phyloP scores from a whole-genome alignment of 768 basidiomycete species.

The Naganishia antarctica region DNA sequence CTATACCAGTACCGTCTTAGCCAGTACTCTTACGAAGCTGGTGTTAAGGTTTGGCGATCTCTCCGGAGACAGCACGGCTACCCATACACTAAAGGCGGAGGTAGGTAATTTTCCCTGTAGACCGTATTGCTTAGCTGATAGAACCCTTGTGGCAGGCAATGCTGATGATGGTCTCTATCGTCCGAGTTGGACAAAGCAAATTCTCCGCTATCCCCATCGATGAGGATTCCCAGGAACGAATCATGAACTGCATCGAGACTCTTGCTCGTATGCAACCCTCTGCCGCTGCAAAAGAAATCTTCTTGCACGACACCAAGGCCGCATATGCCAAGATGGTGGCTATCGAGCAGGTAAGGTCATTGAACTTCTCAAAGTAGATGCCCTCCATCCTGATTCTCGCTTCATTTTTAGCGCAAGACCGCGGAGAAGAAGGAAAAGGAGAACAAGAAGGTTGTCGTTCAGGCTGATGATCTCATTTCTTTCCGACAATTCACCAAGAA shows the following conservation, averaged over 20 bases:
- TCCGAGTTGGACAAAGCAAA: slow-evolving; percentile 95
- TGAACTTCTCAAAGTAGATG: no score
- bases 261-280: slow-evolving; percentile 68
- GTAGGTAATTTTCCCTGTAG: slow-evolving; percentile 50
- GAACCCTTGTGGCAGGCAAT: slow-evolving; percentile 60
- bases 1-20: slow-evolving; percentile 89
- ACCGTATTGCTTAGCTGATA: not conserved
- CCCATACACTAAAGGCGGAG: slow-evolving; percentile 82
- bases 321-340: slow-evolving; percentile 94
- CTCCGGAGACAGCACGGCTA: slow-evolving; percentile 53
- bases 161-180: slow-evolving; percentile 95
- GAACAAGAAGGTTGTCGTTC: slow-evolving; percentile 63
- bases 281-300: slow-evolving; percentile 60
- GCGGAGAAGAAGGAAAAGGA: slow-evolving; percentile 85
- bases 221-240: slow-evolving; percentile 93
- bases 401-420: slow-evolving; percentile 75
- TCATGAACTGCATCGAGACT: slow-evolving; percentile 92
- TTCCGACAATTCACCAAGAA: slow-evolving; percentile 97
- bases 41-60: slow-evolving; percentile 67
- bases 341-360: slow-evolving; percentile 79
- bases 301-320: slow-evolving; percentile 69
- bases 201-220: slow-evolving; percentile 92
- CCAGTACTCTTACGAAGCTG: slow-evolving; percentile 82
- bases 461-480: slow-evolving; percentile 84
- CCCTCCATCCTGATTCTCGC: no score